These are phyloP conservation scores for Narthecium ossifragum DNA, from an alignment of 106 monocot genomes.

Conservation along the genomic window DNA sequence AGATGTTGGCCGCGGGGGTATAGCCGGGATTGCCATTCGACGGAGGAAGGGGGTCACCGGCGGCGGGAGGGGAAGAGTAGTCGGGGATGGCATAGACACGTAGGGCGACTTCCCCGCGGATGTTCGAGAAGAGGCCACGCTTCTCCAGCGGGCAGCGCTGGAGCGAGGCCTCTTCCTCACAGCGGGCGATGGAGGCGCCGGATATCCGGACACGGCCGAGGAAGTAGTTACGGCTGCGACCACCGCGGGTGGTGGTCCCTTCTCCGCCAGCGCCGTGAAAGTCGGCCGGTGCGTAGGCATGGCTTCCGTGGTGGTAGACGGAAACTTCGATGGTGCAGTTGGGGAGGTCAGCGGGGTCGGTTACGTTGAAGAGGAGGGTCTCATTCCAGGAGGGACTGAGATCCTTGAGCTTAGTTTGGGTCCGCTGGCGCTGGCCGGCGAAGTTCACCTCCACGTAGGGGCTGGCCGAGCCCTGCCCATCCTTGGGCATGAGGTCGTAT, in stretches of 20 bases:
- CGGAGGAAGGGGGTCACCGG: too few relatives aligned
- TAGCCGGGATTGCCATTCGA: too few relatives aligned
- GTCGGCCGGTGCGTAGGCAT: too few relatives aligned
- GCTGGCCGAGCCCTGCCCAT: background rate
- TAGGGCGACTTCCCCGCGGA: conserved; percentile 3
- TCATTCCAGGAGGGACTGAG: conserved; percentile 7
- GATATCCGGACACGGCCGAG: conserved; percentile 6
- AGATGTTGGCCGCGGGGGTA: background rate
- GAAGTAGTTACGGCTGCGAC: background rate
- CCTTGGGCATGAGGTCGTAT: conserved; percentile 7
- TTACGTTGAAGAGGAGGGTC: conserved; percentile 1
- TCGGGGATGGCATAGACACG: conserved; percentile 1
- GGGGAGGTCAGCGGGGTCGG: conserved; percentile 1
- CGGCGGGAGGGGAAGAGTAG: background rate
- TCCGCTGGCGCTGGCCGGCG: conserved; percentile 1
- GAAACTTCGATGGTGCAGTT: conserved; percentile 1
- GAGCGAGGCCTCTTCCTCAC: background rate
- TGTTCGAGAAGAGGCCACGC: conserved; percentile 5
- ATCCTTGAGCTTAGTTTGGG: conserved; percentile 1
- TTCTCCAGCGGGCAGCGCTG: conserved; percentile 7
- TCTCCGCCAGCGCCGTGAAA: too few relatives aligned
- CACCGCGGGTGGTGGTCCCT: background rate
- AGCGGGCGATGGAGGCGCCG: background rate
- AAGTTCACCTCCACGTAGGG: conserved; percentile 3
- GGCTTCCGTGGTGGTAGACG: conserved; percentile 7